A percentile compares a stretch with the other conserved stretches of the same genome.
phyloP scores from a whole-genome alignment of 2,329 filamentous ascomycete genomes.

The Monosporascus sp. region DNA sequence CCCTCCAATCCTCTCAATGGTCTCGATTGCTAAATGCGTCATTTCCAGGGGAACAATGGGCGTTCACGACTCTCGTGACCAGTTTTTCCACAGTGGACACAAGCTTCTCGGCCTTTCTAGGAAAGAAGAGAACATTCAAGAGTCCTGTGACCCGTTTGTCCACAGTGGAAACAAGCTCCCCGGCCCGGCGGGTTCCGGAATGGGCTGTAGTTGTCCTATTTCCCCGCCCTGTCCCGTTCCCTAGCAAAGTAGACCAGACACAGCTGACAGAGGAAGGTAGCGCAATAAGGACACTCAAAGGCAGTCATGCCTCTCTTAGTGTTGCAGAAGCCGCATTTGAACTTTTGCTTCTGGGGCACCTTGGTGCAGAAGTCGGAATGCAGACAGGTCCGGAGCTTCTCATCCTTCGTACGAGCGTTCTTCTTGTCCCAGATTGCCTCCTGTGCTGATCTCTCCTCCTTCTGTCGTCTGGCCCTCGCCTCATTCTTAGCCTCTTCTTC shows the following conservation, averaged over 20 bases:
- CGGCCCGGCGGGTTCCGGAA: not conserved
- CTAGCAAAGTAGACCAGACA: slow-evolving; percentile 15
- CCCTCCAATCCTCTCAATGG: too few relatives aligned
- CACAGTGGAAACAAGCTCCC: too few relatives aligned
- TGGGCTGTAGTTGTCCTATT: not conserved
- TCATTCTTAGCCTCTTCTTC: slow-evolving; percentile 3
- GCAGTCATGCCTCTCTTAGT: slow-evolving; percentile 16
- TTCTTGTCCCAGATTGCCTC: slow-evolving; percentile 12
- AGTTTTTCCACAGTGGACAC: too few relatives aligned
- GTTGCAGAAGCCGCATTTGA: slow-evolving; percentile 16
- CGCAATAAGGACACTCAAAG: slow-evolving; percentile 20
- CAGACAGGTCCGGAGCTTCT: slow-evolving; percentile 13
- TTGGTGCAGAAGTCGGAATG: slow-evolving; percentile 19
- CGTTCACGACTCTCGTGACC: too few relatives aligned
- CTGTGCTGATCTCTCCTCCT: slow-evolving; percentile 11
- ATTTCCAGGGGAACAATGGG: too few relatives aligned
- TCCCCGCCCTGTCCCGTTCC: slow-evolving; percentile 6
- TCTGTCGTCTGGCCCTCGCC: not conserved
- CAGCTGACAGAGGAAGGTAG: slow-evolving; percentile 15
- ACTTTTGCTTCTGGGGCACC: slow-evolving; percentile 13
- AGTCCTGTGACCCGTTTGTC: too few relatives aligned
- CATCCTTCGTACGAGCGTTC: slow-evolving; percentile 10
- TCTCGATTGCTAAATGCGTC: too few relatives aligned
- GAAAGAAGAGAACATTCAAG: too few relatives aligned
- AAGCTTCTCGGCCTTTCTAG: too few relatives aligned